Base-by-base conservation (phyloP, 441 rosid genomes). In the Adansonia gregorii region DNA sequence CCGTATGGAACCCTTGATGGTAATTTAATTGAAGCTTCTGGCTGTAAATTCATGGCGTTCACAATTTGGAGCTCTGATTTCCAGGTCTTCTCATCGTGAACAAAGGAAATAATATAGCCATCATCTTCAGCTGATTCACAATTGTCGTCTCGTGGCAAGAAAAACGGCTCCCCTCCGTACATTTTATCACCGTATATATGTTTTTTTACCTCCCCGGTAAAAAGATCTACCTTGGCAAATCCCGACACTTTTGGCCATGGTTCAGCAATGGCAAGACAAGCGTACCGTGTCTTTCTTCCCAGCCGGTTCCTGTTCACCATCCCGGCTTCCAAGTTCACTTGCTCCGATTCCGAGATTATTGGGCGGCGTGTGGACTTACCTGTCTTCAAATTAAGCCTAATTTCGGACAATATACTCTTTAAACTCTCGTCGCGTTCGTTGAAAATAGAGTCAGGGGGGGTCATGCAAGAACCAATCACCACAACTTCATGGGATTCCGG, bases 1-100 rank as follows among this genome's bases (percentile, higher is more conserved):
- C 97, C 97, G 60, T 92, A 92, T 0, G 97, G 97, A 20, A 92
- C 93, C 27, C 97, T 88, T 39, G 94, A 90, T 20, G 93, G 97
- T 78, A 92, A 72, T 74, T 82, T 78, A 48, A 89, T 81, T 1
- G 89, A 61, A 20, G 93, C 95, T 78, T 92, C 92, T 0, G 86
- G 55, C 75, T 86, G 79, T 75, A 92, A 75, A 31, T 78, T 91
- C 60, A 73, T 78, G 72, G 97, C 90, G 82, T 91, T 87, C 68
- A 91, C 88, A 10, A 92, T 86, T 14, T 85, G 94, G 0, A 92
- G 88, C 84, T 92, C 93, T 17, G 97, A 92, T 76, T 84, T 76
- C 89, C 92, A 83, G 0, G 78, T 82, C 75, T 86, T 82, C 51
- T 92, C 97, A 41, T 92, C 91, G 27, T 92, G 97, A 56, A 92